These are phyloP conservation scores for Physaria fendleri DNA, from an alignment of 345 rosid genomes.

Conservation along the genomic window DNA sequence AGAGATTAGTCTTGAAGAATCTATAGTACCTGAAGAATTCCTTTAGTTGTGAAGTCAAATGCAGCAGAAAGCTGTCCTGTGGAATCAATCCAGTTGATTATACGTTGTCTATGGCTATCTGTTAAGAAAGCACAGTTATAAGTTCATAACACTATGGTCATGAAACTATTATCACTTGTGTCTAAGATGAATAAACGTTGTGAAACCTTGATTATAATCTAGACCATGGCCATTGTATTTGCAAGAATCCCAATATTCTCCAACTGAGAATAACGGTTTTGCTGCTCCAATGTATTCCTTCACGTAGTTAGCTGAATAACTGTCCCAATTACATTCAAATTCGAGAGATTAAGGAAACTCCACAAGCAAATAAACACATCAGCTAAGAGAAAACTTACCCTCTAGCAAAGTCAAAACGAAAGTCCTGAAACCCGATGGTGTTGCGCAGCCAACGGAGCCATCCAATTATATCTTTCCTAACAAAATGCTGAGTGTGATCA, in stretches of 20 bases:
- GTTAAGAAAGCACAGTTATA: too few relatives aligned
- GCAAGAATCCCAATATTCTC: constrained; percentile 95
- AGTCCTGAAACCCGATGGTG: constrained; percentile 72
- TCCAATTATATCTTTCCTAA: constrained; percentile 64
- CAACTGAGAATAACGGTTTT: constrained; percentile 76
- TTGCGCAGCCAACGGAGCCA: constrained; percentile 78
- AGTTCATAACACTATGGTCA: too few relatives aligned
- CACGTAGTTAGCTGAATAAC: constrained; percentile 73
- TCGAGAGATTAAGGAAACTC: neutral
- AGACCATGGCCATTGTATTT: constrained; percentile 48
- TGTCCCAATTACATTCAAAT: constrained; percentile 8
- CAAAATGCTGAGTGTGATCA: constrained; percentile 83
- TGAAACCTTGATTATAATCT: constrained; percentile 81
- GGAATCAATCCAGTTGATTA: constrained; percentile 75
- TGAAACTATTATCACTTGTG: neutral
- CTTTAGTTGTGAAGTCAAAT: constrained; percentile 92
- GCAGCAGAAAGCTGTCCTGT: constrained; percentile 74
- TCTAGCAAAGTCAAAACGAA: constrained; percentile 85
- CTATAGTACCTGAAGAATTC: constrained; percentile 67
- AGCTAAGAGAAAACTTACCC: constrained; percentile 42
- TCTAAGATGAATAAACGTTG: constrained; percentile 4
- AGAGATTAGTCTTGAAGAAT: neutral
- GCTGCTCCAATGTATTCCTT: constrained; percentile 84
- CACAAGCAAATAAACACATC: neutral
- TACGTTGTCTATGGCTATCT: constrained; percentile 83